Conservation (phyloP, 2,329 filamentous ascomycete genomes). For the Pseudogymnoascus sp. region DNA sequence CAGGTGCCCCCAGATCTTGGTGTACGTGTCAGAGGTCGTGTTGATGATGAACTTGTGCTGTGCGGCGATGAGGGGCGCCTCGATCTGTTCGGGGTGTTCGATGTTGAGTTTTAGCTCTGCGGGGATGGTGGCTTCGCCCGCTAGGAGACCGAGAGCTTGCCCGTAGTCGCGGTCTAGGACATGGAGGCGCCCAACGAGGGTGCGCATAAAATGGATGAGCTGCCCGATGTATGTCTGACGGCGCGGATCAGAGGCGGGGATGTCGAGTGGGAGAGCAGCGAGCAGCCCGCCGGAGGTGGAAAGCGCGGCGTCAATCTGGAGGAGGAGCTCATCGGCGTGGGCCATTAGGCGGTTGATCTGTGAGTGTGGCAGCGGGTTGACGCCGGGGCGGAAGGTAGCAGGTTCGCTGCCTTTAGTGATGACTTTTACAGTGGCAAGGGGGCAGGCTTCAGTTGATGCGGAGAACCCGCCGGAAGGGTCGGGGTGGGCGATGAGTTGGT, state of each 20-base stretch:
- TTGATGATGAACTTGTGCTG: slow-evolving; percentile 49
- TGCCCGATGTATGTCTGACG: slow-evolving; percentile 47
- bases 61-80: slow-evolving; percentile 42
- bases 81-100: slow-evolving; percentile 41
- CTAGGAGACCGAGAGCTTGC: slow-evolving; percentile 41
- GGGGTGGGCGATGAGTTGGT: slow-evolving; percentile 12
- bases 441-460: neutral
- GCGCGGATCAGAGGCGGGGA: slow-evolving; percentile 31
- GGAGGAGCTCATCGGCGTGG: slow-evolving; percentile 52
- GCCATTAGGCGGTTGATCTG: slow-evolving; percentile 34
- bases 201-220: slow-evolving; percentile 45
- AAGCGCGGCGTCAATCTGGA: slow-evolving; percentile 52
- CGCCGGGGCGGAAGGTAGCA: neutral
- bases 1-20: slow-evolving; percentile 31
- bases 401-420: neutral
- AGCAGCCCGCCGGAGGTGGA: slow-evolving; percentile 46
- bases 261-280: slow-evolving; percentile 41
- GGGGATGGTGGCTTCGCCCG: slow-evolving; percentile 41
- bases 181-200: slow-evolving; percentile 45
- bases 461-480: neutral
- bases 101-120: slow-evolving; percentile 42
- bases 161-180: slow-evolving; percentile 47
- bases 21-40: slow-evolving; percentile 36
- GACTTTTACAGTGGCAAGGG: neutral
- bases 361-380: slow-evolving; percentile 1